phyloP scores from a whole-genome alignment of 192 early-diverging fungal genomes.

The Backusella sp. region DNA sequence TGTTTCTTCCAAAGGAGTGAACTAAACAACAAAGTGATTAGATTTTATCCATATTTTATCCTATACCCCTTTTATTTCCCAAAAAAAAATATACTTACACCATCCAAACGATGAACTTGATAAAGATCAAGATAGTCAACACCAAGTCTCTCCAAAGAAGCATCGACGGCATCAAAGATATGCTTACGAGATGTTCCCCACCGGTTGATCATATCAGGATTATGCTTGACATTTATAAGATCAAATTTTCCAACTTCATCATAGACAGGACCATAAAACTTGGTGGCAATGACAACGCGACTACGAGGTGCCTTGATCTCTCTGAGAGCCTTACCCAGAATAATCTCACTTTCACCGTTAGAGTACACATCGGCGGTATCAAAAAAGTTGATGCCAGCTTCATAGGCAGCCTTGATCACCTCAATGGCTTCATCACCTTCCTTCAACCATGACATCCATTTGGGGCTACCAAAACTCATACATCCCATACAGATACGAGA shows the following conservation, averaged over 20 bases:
- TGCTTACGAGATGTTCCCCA: slow-evolving; percentile 79
- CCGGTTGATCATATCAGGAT: slow-evolving; percentile 50
- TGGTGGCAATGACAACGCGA: slow-evolving; percentile 75
- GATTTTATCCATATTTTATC: not conserved
- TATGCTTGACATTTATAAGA: not conserved
- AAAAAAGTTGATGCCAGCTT: slow-evolving; percentile 81
- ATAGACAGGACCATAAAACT: slow-evolving; percentile 49
- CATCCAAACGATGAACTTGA: slow-evolving; percentile 70
- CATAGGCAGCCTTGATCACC: slow-evolving; percentile 56
- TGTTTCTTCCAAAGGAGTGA: slow-evolving; percentile 67
- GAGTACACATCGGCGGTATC: slow-evolving; percentile 56
- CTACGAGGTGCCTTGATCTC: slow-evolving; percentile 54
- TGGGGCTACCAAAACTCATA: slow-evolving; percentile 43
- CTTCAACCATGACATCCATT: slow-evolving; percentile 42
- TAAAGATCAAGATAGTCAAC: slow-evolving; percentile 75
- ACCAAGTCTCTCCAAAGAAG: slow-evolving; percentile 62
- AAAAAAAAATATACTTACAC: slow-evolving; percentile 7
- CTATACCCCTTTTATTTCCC: not conserved
- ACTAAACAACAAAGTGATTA: not conserved
- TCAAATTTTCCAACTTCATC: slow-evolving; percentile 40
- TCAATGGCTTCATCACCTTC: slow-evolving; percentile 44
- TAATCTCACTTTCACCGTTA: slow-evolving; percentile 36
- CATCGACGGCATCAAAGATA: slow-evolving; percentile 77
- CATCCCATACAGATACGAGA: slow-evolving; percentile 49
- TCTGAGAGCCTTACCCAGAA: slow-evolving; percentile 39